These are phyloP conservation scores for Wallacemonas sp. DNA, from an alignment of 208 protist species.

Conservation along the genomic window DNA sequence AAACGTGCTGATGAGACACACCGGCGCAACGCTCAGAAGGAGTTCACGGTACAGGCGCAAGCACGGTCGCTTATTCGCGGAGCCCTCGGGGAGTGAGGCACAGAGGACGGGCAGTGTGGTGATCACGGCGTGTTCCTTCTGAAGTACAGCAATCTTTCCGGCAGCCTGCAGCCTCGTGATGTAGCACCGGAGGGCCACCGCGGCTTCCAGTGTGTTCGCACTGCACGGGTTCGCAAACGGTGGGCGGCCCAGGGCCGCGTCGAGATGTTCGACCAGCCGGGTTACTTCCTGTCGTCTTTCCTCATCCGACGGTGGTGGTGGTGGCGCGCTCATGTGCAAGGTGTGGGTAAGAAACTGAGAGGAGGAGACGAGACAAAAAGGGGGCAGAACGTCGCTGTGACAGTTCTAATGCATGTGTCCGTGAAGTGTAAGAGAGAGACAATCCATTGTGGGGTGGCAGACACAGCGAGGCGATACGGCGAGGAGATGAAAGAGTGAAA, in stretches of 20 bases:
- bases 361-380: no score
- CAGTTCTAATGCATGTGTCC: no score
- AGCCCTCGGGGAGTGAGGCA: constrained; percentile 62
- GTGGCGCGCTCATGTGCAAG: neutral
- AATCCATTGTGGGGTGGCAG: neutral
- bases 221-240: constrained; percentile 53
- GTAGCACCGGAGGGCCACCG: constrained; percentile 18
- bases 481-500: no score
- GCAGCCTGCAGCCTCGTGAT: constrained; percentile 19
- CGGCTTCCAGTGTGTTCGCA: constrained; percentile 26
- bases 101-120: constrained; percentile 77
- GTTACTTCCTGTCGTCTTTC: constrained; percentile 1
- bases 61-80: constrained; percentile 40
- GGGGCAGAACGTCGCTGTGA: no score
- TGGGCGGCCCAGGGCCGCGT: constrained; percentile 53
- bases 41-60: constrained; percentile 45
- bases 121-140: constrained; percentile 36
- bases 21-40: constrained; percentile 34
- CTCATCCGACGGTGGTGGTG: neutral
- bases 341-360: no score
- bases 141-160: constrained; percentile 28
- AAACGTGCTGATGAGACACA: constrained; percentile 51
- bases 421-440: neutral
- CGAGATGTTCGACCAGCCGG: constrained; percentile 36
- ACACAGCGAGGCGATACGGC: neutral